Conservation (phyloP, 129 eudicot genomes). For the Flaveria linearis region DNA sequence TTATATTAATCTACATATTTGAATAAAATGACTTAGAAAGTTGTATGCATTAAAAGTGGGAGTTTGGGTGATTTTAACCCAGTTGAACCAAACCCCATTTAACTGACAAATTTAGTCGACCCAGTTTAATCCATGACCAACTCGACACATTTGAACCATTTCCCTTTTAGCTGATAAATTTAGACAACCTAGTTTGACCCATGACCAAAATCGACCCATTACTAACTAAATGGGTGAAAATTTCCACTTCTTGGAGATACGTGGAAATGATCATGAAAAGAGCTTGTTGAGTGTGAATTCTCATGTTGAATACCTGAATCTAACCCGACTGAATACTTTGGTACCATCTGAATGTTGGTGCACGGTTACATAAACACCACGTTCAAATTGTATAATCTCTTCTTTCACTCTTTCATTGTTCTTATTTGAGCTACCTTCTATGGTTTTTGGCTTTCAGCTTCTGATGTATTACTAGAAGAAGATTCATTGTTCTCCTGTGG, state of each 20-base stretch:
- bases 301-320: constrained; percentile 67
- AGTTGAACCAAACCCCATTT: background rate
- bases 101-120: background rate
- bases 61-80: background rate
- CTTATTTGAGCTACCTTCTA: constrained; percentile 34
- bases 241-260: background rate
- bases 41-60: background rate
- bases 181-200: background rate
- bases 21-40: background rate
- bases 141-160: background rate
- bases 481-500: constrained; percentile 38
- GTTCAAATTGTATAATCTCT: constrained; percentile 81
- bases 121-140: background rate
- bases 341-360: constrained; percentile 52
- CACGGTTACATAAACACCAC: constrained; percentile 81
- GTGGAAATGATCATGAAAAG: constrained; percentile 5
- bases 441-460: constrained; percentile 26
- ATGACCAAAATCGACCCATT: background rate
- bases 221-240: constrained; percentile 1
- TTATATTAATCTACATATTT: background rate
- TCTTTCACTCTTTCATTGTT: constrained; percentile 51
- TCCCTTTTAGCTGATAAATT: background rate
- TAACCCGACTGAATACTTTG: constrained; percentile 70
- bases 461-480: constrained; percentile 34
- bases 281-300: background rate